These are phyloP conservation scores for Clitopilus hobsonii DNA, from an alignment of 768 basidiomycete genomes.

Conservation along the genomic window DNA sequence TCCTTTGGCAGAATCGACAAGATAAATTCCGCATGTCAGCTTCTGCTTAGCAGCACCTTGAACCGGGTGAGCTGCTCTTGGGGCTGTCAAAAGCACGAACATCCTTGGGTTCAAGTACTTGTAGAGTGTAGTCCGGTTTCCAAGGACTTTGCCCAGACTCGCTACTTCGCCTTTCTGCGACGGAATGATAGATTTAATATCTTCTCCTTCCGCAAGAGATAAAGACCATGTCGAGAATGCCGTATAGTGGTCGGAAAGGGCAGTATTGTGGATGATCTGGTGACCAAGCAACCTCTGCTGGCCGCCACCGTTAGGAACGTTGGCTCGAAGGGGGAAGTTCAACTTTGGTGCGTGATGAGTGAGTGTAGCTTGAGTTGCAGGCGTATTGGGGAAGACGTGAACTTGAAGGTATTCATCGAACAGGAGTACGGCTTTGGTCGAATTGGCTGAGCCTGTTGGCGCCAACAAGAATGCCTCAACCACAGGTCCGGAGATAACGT, in stretches of 20 bases:
- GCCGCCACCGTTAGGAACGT: constrained; percentile 38
- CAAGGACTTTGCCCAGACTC: constrained; percentile 78
- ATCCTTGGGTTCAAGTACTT: constrained; percentile 90
- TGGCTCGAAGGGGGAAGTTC: constrained; percentile 53
- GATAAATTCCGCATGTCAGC: constrained; percentile 58
- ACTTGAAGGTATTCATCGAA: constrained; percentile 76
- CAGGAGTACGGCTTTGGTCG: constrained; percentile 48
- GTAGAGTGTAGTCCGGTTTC: constrained; percentile 85
- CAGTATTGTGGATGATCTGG: constrained; percentile 32
- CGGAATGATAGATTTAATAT: constrained; percentile 47
- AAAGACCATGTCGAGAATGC: constrained; percentile 66
- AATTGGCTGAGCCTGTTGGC: background rate
- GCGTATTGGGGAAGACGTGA: constrained; percentile 63
- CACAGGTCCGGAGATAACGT: constrained; percentile 54
- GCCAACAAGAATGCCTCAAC: constrained; percentile 49
- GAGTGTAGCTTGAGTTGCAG: constrained; percentile 38
- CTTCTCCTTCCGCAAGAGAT: constrained; percentile 51
- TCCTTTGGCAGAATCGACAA: constrained; percentile 81
- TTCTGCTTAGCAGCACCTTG: background rate
- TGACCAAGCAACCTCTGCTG: constrained; percentile 30
- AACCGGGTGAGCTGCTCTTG: constrained; percentile 9
- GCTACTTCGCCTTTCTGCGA: constrained; percentile 56
- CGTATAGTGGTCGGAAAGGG: constrained; percentile 34
- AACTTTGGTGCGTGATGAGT: constrained; percentile 37
- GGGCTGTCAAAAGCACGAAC: constrained; percentile 57